Conservation (phyloP, 768 basidiomycete genomes). For the Panaeolus papilionaceus region DNA sequence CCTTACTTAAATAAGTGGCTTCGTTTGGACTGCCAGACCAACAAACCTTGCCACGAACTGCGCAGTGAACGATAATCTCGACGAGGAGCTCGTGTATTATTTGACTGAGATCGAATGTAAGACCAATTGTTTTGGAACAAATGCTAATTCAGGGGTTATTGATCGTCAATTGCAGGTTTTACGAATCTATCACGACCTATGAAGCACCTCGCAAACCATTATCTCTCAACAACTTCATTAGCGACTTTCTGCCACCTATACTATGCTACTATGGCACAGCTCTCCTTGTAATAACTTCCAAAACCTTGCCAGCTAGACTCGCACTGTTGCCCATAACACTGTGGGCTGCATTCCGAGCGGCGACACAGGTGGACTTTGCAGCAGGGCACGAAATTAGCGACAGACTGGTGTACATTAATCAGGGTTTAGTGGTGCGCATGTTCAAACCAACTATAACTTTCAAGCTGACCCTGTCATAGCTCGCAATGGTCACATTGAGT, state of each 20-base stretch:
- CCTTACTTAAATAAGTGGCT: constrained; percentile 13
- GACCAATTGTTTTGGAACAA: not conserved
- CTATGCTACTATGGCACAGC: constrained; percentile 58
- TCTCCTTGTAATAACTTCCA: constrained; percentile 55
- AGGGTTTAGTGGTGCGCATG: constrained; percentile 49
- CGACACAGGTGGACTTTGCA: constrained; percentile 50
- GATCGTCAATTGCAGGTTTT: constrained; percentile 9
- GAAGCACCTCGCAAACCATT: constrained; percentile 38
- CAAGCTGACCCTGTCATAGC: constrained; percentile 32
- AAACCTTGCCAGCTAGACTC: constrained; percentile 48
- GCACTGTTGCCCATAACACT: constrained; percentile 57
- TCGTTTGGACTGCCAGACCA: constrained; percentile 1
- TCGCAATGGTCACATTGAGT: constrained; percentile 41
- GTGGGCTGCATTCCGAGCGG: constrained; percentile 48
- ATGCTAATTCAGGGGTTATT: constrained; percentile 7
- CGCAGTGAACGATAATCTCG: constrained; percentile 3
- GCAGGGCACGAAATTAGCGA: constrained; percentile 36
- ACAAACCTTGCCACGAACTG: constrained; percentile 1
- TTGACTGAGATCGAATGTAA: constrained; percentile 8
- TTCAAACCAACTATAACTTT: constrained; percentile 9
- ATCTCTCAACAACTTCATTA: constrained; percentile 37
- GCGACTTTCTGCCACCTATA: constrained; percentile 47
- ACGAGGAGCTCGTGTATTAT: constrained; percentile 6
- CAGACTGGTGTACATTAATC: constrained; percentile 47
- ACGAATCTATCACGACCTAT: constrained; percentile 10